Base-by-base conservation (phyloP, 139 green algal genomes). In the Prasinococcaceae sp. region DNA sequence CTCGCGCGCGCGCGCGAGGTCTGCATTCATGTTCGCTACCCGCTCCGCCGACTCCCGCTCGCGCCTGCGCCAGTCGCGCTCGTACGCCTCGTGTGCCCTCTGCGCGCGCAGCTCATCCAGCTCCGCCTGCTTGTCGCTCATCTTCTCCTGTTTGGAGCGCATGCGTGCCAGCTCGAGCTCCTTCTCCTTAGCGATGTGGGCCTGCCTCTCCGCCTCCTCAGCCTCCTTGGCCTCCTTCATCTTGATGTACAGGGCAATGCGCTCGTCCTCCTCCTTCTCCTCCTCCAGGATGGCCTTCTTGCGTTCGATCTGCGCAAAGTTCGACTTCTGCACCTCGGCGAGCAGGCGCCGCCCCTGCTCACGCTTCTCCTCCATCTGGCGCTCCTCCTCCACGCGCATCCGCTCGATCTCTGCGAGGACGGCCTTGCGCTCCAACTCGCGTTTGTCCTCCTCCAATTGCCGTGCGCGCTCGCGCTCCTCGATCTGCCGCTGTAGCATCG, bases 111-210 rank as follows among this genome's bases (percentile, higher is more conserved):
- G 68, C 77, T 88, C 82, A 46, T 94, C 84, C 26, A 84, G 61
- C 60, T 88, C 79, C 5, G 77, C 69, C 50, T 81, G 73, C 52
- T 79, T 80, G 69, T 94, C 82, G 2, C 65, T 68, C 26, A 66
- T 66, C 8, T 73, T 67, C 70, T 94, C 82, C 69, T 92, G 82
- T 12, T 16, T 60, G 14, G 77, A 72, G 1, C 84, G 69, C 35
- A 94, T 55, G n/a, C 82, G 67, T 6, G 79, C 82, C n/a, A 70
- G 76, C 70, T 94, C 84, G 45, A 82, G 36, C 75, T 92, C 84
- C 61, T 83, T 83, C 59, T 85, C 79, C 35, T 77, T 69, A 3
- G 68, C 68, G 4, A 81, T 69, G 6, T 61, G 47, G 42, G 78
- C 84, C 71, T 87, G 81, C 65, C 86, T 70, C 33, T 74, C 61